Evolutionary conservation across 2,329 filamentous ascomycete species (phyloP).

Genomic region (Pyricularia sp.): DNA sequence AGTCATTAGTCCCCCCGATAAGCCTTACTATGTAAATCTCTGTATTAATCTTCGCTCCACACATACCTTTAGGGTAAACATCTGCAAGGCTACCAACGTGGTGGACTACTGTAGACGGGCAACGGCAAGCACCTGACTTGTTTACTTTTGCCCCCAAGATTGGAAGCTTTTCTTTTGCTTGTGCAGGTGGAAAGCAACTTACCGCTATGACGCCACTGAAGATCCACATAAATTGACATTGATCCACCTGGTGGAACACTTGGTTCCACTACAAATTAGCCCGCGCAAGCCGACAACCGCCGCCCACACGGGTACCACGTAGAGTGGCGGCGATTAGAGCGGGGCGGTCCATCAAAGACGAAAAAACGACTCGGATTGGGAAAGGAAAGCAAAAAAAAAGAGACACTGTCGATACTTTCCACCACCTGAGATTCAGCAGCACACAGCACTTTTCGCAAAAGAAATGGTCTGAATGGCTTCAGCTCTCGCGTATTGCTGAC

Average conservation of each 20-base stretch:
- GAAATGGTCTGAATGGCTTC: neutral
- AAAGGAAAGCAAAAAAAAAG: too few species aligned
- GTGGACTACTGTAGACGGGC: neutral
- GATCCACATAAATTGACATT: neutral
- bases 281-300: neutral
- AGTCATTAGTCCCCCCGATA: neutral
- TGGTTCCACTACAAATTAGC: neutral
- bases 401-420: too few species aligned
- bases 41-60: neutral
- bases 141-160: neutral
- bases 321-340: too few species aligned
- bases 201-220: neutral
- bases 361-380: too few species aligned
- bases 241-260: neutral
- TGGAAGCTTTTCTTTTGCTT: neutral
- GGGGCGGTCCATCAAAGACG: too few species aligned
- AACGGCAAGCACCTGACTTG: neutral
- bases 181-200: neutral
- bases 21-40: neutral
- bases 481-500: neutral
- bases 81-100: neutral
- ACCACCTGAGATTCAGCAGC: neutral
- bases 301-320: too few species aligned
- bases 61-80: neutral
- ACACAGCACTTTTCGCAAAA: neutral